Conservation (phyloP, 148 eudicot species). For the Fagopyrum esculentum region DNA sequence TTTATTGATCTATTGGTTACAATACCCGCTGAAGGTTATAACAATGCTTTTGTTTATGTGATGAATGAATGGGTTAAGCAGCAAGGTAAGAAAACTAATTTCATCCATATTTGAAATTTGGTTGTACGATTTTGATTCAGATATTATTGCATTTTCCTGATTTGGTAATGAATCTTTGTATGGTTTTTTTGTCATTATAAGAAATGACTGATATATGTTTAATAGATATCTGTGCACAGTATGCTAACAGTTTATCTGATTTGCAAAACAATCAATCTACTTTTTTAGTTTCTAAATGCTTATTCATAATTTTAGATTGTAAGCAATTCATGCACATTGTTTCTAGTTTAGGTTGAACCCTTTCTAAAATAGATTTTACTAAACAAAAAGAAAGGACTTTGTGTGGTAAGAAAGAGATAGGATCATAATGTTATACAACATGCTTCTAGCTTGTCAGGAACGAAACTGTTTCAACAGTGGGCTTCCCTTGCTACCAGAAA, state of each 20-base stretch:
- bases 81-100: constrained; percentile 46
- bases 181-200: background rate
- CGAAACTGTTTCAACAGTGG: background rate
- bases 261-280: background rate
- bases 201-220: background rate
- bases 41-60: constrained; percentile 63
- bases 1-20: constrained; percentile 74
- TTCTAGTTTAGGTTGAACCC: background rate
- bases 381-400: background rate
- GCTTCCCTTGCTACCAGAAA: background rate
- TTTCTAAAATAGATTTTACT: background rate
- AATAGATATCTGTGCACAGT: background rate
- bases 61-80: constrained; percentile 90
- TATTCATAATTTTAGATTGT: background rate
- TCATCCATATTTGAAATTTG: background rate
- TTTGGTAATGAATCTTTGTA: background rate
- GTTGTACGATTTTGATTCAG: background rate
- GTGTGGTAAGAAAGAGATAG: background rate
- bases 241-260: background rate
- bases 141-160: background rate
- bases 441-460: background rate
- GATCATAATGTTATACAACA: background rate
- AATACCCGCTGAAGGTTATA: constrained; percentile 60
- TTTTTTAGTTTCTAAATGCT: background rate
- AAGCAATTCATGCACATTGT: background rate